These are phyloP conservation scores for Gracilaria gracilis DNA, from an alignment of 23 red algal genomes.

Conservation along the genomic window DNA sequence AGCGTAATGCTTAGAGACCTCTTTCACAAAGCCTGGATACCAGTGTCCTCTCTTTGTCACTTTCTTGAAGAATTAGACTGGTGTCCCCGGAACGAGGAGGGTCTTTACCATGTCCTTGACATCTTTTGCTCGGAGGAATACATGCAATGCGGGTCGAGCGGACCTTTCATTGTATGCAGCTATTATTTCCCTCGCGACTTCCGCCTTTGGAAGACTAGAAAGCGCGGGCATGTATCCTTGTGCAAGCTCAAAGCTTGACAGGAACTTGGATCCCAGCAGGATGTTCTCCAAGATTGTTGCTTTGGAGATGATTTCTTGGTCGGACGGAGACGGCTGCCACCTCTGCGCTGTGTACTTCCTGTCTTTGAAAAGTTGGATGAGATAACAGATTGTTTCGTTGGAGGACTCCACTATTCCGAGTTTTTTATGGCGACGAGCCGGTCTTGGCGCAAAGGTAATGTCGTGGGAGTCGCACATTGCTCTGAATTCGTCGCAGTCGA, in stretches of 20 bases:
- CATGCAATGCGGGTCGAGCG: slow-evolving; percentile 7
- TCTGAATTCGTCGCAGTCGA: slow-evolving; percentile 5
- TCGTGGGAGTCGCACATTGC: background rate
- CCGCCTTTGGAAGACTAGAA: background rate
- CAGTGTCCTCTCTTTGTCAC: background rate
- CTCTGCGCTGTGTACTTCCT: background rate
- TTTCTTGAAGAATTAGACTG: background rate
- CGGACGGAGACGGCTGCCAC: background rate
- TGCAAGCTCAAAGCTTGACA: slow-evolving; percentile 44
- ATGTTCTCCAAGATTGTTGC: slow-evolving; percentile 10
- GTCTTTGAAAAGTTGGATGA: slow-evolving; percentile 40
- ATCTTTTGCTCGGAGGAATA: background rate
- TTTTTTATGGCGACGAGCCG: slow-evolving; percentile 36
- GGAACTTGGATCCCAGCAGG: background rate
- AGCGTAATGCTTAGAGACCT: background rate
- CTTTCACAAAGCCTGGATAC: slow-evolving; percentile 6
- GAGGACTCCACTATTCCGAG: slow-evolving; percentile 48
- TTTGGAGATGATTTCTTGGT: slow-evolving; percentile 24
- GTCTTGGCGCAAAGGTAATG: slow-evolving; percentile 13
- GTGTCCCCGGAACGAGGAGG: background rate
- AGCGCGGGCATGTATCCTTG: slow-evolving; percentile 13
- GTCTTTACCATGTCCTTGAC: background rate
- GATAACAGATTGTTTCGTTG: slow-evolving; percentile 1
- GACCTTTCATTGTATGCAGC: background rate
- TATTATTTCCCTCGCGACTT: background rate